These are phyloP conservation scores for Ogataea hybrid DNA, from an alignment of 1,139 yeast species.

Conservation along the genomic window DNA sequence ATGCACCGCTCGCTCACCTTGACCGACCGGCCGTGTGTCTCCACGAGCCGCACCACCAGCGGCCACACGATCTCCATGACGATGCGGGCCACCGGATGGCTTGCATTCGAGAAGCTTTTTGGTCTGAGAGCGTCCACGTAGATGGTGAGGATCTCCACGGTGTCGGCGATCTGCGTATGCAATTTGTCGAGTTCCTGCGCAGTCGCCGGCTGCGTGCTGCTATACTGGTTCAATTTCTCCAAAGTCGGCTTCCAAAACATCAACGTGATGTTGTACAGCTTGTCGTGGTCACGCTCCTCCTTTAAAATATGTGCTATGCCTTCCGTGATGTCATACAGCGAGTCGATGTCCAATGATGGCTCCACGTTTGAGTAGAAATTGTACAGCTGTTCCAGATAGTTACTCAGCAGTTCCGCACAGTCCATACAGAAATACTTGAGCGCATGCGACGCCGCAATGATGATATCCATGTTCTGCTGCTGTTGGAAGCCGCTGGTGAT, in stretches of 20 bases:
- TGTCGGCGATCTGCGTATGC: slow-evolving; percentile 61
- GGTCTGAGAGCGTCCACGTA: slow-evolving; percentile 62
- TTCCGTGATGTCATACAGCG: slow-evolving; percentile 78
- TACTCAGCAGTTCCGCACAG: too few relatives aligned
- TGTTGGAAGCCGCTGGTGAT: too few relatives aligned
- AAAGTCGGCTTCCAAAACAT: slow-evolving; percentile 72
- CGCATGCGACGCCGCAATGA: too few relatives aligned
- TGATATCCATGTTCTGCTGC: too few relatives aligned
- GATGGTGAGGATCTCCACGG: slow-evolving; percentile 71
- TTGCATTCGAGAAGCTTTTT: slow-evolving; percentile 27
- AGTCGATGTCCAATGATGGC: slow-evolving; percentile 56
- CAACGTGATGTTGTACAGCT: slow-evolving; percentile 43
- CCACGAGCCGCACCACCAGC: slow-evolving; percentile 46
- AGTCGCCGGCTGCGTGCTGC: slow-evolving; percentile 14
- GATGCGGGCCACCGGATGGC: slow-evolving; percentile 57
- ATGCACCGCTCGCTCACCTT: slow-evolving; percentile 72
- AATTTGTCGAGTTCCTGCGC: slow-evolving; percentile 34
- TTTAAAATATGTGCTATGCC: slow-evolving; percentile 85
- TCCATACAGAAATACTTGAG: too few relatives aligned
- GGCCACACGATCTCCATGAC: slow-evolving; percentile 61
- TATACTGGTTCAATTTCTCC: slow-evolving; percentile 39
- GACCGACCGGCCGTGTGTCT: slow-evolving; percentile 51
- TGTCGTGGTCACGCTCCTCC: slow-evolving; percentile 46
- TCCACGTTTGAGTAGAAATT: slow-evolving; percentile 69
- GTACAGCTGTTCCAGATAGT: too few relatives aligned